Percentiles rank a stretch among this genome's conserved stretches.
Conservation (phyloP, 306 rosid genomes). For the Cyamopsis tetragonoloba region DNA sequence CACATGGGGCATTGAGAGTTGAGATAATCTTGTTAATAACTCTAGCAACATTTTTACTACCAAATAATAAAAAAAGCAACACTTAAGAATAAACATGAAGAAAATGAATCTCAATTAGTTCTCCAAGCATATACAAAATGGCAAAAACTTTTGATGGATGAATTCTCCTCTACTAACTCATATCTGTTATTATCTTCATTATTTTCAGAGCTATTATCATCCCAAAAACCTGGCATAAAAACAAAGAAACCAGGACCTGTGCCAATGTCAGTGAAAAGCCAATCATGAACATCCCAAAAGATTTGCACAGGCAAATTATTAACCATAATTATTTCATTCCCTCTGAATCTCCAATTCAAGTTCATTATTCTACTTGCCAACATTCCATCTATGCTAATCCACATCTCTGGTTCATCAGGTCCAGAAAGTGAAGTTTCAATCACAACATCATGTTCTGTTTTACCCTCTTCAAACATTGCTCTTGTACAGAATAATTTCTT, state of each 20-base stretch:
- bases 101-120: constrained; percentile 19
- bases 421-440: constrained; percentile 54
- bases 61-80: background rate
- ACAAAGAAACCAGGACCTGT: constrained; percentile 54
- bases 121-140: constrained; percentile 64
- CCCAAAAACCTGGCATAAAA: constrained; percentile 44
- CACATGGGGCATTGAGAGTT: background rate
- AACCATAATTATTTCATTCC: constrained; percentile 54
- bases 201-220: background rate
- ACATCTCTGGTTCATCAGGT: constrained; percentile 70
- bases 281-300: constrained; percentile 75
- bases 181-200: background rate
- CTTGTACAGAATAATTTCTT: constrained; percentile 51
- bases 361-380: constrained; percentile 51
- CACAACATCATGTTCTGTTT: constrained; percentile 46
- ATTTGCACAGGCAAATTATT: constrained; percentile 48
- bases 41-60: background rate
- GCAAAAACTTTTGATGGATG: constrained; percentile 30
- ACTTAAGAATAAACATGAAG: background rate
- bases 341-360: constrained; percentile 74
- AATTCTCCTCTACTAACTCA: constrained; percentile 7
- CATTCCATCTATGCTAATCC: constrained; percentile 55
- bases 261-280: constrained; percentile 47
- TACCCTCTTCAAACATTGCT: constrained; percentile 46
- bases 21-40: background rate